Base-by-base conservation (phyloP, 2,329 filamentous ascomycete genomes). In the Aaosphaeria arxii region DNA sequence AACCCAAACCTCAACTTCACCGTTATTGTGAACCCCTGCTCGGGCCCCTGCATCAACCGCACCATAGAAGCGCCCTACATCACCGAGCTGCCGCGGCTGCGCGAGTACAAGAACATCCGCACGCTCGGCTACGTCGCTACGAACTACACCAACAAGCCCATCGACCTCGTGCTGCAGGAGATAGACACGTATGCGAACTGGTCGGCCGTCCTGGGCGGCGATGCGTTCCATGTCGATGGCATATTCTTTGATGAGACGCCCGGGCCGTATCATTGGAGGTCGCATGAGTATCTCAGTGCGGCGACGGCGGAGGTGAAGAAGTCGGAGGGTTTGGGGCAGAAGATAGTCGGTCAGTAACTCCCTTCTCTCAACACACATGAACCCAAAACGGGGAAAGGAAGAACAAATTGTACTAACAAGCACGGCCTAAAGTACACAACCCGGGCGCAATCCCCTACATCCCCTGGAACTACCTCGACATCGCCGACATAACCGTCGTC, bases 221-320 rank as follows among this genome's bases (percentile, higher is more conserved):
- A 59, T 6, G 59, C 61, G 29, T 59, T 77, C 42, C 63, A 66
- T n/a, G 65, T 78, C 46, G 69, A 71, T 46, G 76, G 76, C 45
- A 76, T 79, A 54, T 78, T 79, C 59, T 73, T 78, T 45, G 76
- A 78, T 54, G 76, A 78, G 62, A 72, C 71, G 30, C 76, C 76
- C 1, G 47, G 53, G 1, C n/a, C 49, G 38, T 58, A 59, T 47
- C 49, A 61, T 32, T 58, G 53, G 53, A 38, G 53, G 38, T 48
- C 50, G 17, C 45, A 54, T 29, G 53, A 54, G 28, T 61, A 59
- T 44, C 30, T 61, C 40, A 48, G 50, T 30, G 29, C 7, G 5
- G 53, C 53, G 11, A 41, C 42, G 28, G 44, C 50, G 11, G 45
- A 53, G 33, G 50, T 62, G 5, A 51, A 45, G 38, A 29, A 33